A percentile compares a stretch with the other conserved stretches of the same genome.
These are phyloP conservation scores for Fragilaria radians DNA, from an alignment of 108 stramenopile genomes.

Conservation along the genomic window DNA sequence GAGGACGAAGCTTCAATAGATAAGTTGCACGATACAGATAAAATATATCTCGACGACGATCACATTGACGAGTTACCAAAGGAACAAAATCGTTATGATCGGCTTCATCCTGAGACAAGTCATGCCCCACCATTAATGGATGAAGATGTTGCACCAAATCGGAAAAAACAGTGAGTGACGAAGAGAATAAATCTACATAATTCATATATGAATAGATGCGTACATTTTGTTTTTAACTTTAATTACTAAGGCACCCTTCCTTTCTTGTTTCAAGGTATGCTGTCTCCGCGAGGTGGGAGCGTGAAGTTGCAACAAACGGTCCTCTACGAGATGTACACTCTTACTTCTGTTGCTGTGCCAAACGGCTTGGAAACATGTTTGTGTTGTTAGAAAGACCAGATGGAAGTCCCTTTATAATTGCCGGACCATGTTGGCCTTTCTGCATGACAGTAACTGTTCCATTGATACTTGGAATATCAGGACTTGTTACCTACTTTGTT, in stretches of 20 bases:
- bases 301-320: constrained; percentile 35
- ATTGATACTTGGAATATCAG: constrained; percentile 57
- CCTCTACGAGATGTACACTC: constrained; percentile 48
- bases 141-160: background rate
- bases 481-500: constrained; percentile 57
- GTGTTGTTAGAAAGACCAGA: constrained; percentile 57
- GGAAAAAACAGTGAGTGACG: background rate
- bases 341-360: constrained; percentile 80
- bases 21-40: background rate
- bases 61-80: background rate
- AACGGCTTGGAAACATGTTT: constrained; percentile 80
- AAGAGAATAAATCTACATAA: background rate
- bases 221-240: no score
- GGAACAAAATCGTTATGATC: background rate
- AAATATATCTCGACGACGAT: background rate
- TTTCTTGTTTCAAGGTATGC: constrained; percentile 45
- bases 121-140: background rate
- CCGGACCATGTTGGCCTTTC: constrained; percentile 91
- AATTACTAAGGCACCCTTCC: background rate
- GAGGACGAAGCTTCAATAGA: background rate
- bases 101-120: background rate
- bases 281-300: constrained; percentile 83
- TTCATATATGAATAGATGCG: background rate
- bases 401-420: constrained; percentile 78
- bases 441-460: constrained; percentile 80